Evolutionary conservation across 2,329 filamentous ascomycete genomes (phyloP).

Genomic region (Arthrobotrys megalospora): DNA sequence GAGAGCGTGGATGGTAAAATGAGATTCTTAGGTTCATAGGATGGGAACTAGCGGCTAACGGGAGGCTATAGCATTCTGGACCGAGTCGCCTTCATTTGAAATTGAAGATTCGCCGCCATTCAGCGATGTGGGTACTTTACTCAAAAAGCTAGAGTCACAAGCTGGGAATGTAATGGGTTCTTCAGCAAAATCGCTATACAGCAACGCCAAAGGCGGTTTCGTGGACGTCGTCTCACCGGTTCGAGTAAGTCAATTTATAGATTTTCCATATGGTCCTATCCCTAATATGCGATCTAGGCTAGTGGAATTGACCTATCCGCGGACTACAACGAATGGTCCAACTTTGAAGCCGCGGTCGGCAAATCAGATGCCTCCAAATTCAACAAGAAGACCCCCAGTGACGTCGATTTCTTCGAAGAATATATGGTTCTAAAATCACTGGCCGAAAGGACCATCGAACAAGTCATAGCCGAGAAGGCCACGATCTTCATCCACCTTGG

Average conservation of each 20-base stretch:
- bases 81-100: conserved; percentile 32
- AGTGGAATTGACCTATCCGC: conserved; percentile 44
- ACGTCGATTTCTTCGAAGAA: conserved; percentile 59
- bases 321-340: conserved; percentile 46
- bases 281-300: conserved; percentile 25
- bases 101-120: conserved; percentile 48
- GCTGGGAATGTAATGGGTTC: conserved; percentile 48
- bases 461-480: conserved; percentile 53
- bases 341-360: conserved; percentile 53
- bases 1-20: conserved; percentile 35
- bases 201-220: conserved; percentile 57
- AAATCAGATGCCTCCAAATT: conserved; percentile 50
- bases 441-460: conserved; percentile 49
- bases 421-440: conserved; percentile 61
- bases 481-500: conserved; percentile 57
- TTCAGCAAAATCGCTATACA: conserved; percentile 44
- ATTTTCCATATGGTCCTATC: not conserved
- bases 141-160: conserved; percentile 44
- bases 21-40: not conserved
- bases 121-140: conserved; percentile 40
- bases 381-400: conserved; percentile 34
- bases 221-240: conserved; percentile 51
- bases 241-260: conserved; percentile 23
- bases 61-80: conserved; percentile 34
- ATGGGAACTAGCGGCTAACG: conserved; percentile 16